These are phyloP conservation scores for Trichoderma koningii DNA, from an alignment of 2,329 filamentous ascomycete genomes.

Conservation along the genomic window DNA sequence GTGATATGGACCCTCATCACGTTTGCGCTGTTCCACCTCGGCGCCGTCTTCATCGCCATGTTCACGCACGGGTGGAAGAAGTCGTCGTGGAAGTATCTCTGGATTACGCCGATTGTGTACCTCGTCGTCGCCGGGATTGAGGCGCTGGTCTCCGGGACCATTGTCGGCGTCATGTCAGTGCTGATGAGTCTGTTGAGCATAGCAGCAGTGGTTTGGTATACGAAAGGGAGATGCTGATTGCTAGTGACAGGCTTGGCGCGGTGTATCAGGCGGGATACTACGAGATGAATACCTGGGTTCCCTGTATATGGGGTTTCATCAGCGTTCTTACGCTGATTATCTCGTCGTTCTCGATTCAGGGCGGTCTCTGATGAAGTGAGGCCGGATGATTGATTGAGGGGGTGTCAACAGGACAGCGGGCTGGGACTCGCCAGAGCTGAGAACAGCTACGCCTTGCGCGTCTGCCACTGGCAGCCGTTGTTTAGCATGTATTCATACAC, in stretches of 20 bases:
- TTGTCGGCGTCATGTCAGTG: slow-evolving; percentile 77
- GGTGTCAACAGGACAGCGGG: no score
- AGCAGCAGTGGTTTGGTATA: background rate
- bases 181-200: background rate
- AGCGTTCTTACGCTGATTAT: slow-evolving; percentile 81
- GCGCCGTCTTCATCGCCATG: slow-evolving; percentile 71
- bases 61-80: slow-evolving; percentile 66
- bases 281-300: slow-evolving; percentile 92
- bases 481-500: no score
- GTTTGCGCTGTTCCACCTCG: slow-evolving; percentile 73
- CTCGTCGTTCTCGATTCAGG: slow-evolving; percentile 91
- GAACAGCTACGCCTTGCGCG: no score
- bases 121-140: slow-evolving; percentile 71
- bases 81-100: slow-evolving; percentile 63
- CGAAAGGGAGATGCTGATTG: background rate
- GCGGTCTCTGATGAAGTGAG: slow-evolving; percentile 64
- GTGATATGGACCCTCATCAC: slow-evolving; percentile 82
- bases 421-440: no score
- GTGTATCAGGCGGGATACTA: slow-evolving; percentile 83
- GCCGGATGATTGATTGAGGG: no score
- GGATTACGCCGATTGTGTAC: slow-evolving; percentile 73
- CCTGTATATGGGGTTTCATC: slow-evolving; percentile 83
- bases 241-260: slow-evolving; percentile 65
- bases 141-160: slow-evolving; percentile 75
- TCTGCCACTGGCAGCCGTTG: no score